These are phyloP conservation scores for Globisporangium lucens DNA, from an alignment of 352 stramenopile species.

Conservation along the genomic window DNA sequence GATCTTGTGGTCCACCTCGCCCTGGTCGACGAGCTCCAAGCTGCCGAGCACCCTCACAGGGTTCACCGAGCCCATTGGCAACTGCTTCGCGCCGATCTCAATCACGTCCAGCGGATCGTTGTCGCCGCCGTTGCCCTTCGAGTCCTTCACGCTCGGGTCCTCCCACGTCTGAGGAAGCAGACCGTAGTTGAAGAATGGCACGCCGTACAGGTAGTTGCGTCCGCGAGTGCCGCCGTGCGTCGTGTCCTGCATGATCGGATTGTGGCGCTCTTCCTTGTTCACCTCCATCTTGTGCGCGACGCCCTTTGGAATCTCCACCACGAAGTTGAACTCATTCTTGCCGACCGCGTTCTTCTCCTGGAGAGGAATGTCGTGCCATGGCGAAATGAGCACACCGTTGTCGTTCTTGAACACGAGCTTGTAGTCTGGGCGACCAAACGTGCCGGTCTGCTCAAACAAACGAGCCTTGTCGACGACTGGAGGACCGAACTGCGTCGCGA, in stretches of 20 bases:
- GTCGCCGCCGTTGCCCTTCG: constrained; percentile 92
- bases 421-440: constrained; percentile 72
- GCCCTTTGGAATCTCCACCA: constrained; percentile 99
- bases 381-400: constrained; percentile 84
- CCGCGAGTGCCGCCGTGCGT: constrained; percentile 95
- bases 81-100: constrained; percentile 90
- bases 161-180: constrained; percentile 99
- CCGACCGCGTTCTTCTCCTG: constrained; percentile 59
- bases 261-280: constrained; percentile 92
- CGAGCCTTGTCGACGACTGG: constrained; percentile 42
- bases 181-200: constrained; percentile 99
- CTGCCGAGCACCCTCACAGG: constrained; percentile 97
- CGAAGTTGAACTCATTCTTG: constrained; percentile 89
- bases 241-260: constrained; percentile 98
- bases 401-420: constrained; percentile 74
- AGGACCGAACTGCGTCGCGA: constrained; percentile 66
- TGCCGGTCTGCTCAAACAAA: constrained; percentile 53
- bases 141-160: constrained; percentile 89
- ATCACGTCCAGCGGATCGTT: constrained; percentile 99
- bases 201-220: constrained; percentile 95
- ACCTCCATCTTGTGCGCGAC: constrained; percentile 99
- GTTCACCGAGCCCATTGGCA: constrained; percentile 94
- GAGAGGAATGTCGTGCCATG: constrained; percentile 97
- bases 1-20: constrained; percentile 99
- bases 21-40: constrained; percentile 97